Percentiles rank a stretch among this genome's conserved stretches.
Evolutionary conservation across 495 filamentous ascomycete genomes (phyloP).

Genomic region (Entonaema liquescens): DNA sequence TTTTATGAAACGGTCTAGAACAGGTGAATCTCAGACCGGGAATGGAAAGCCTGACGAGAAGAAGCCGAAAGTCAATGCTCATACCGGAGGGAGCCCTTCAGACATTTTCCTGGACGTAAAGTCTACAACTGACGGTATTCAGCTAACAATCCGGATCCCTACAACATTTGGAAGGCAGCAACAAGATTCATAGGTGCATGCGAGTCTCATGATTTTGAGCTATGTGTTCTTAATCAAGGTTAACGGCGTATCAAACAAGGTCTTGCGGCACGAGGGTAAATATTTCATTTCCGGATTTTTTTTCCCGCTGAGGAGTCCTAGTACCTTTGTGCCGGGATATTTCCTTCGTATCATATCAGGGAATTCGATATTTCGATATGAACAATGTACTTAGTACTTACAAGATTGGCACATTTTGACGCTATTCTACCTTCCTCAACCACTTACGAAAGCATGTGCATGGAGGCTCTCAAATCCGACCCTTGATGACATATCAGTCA

Average conservation of each 20-base stretch:
- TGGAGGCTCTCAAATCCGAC: not conserved
- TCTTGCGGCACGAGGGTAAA: not conserved
- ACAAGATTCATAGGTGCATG: constrained; percentile 16
- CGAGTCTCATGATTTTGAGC: not conserved
- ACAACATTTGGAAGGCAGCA: constrained; percentile 53
- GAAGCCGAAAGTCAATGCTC: constrained; percentile 50
- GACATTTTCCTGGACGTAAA: constrained; percentile 63
- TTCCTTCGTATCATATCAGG: not conserved
- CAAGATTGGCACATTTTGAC: not conserved
- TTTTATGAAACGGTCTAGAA: constrained; percentile 24
- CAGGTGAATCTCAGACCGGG: constrained; percentile 23
- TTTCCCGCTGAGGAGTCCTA: not conserved
- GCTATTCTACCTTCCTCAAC: too few species aligned
- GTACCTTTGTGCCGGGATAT: not conserved
- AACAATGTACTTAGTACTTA: not conserved
- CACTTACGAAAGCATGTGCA: not conserved
- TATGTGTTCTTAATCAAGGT: not conserved
- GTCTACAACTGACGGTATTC: constrained; percentile 60
- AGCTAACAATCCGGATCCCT: constrained; percentile 60
- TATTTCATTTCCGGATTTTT: not conserved
- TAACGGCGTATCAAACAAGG: not conserved
- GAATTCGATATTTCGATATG: not conserved
- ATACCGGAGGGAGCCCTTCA: constrained; percentile 53
- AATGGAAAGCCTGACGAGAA: constrained; percentile 43
- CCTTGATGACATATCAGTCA: constrained; percentile 5